Evolutionary conservation across 768 basidiomycete genomes (phyloP).

Genomic region (Boletus insuetus): DNA sequence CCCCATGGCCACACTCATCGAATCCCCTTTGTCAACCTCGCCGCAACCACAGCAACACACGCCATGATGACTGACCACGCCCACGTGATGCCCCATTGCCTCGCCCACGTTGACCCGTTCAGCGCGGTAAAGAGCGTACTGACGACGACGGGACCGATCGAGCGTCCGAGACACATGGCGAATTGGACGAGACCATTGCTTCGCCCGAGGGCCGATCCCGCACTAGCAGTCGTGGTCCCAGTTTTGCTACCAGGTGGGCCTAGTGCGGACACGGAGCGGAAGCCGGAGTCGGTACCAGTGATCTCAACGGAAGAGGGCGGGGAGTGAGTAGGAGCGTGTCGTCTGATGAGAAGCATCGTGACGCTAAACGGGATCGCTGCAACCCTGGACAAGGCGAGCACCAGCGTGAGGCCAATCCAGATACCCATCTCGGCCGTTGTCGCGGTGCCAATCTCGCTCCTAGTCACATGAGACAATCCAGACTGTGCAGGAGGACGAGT

Average conservation of each 20-base stretch:
- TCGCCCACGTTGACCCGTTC: conserved; percentile 12
- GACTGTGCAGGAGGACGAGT: neutral
- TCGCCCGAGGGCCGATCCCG: conserved; percentile 15
- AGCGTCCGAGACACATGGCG: conserved; percentile 51
- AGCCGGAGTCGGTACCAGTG: too few species aligned
- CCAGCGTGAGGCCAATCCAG: conserved; percentile 47
- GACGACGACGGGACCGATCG: conserved; percentile 44
- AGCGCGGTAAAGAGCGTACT: conserved; percentile 20
- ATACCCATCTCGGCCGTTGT: conserved; percentile 17
- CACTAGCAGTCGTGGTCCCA: too few species aligned
- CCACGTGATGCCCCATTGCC: conserved; percentile 2
- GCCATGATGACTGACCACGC: conserved; percentile 11
- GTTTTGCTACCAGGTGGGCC: too few species aligned
- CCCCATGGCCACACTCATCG: neutral
- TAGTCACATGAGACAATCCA: neutral
- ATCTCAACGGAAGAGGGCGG: too few species aligned
- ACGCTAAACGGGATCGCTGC: conserved; percentile 36
- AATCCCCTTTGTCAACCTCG: conserved; percentile 7
- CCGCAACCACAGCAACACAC: conserved; percentile 1
- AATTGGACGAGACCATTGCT: conserved; percentile 61
- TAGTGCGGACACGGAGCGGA: too few species aligned
- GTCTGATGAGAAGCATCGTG: conserved; percentile 57
- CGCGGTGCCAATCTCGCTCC: too few species aligned
- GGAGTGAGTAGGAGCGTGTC: conserved; percentile 21
- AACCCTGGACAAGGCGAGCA: conserved; percentile 37